Evolutionary conservation across 805 yeast species (phyloP), one percentile per base, ranked within the genome.

Genomic region (Wickerhamomyces chambardii): DNA sequence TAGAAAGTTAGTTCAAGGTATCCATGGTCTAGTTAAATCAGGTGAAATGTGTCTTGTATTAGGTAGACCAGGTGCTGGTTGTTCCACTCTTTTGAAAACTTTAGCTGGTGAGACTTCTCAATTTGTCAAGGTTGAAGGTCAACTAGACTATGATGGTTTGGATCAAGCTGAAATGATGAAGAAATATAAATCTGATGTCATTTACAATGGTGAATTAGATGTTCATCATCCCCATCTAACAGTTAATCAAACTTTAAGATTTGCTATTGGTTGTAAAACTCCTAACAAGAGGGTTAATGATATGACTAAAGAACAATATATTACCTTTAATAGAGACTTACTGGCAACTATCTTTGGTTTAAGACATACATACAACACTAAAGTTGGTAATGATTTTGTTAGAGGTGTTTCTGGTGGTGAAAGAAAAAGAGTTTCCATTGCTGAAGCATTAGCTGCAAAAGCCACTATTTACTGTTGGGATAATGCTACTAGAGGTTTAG

Each of bases 391-490:
- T 48, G 81, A 75, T 41, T 63, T 69, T 29, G 68, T 79, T 22
- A 68, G 84, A 53, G 84, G 86, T 61, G 84, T 80, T 29, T 78
- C 90, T 34, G 90, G 94, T 50, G 92, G 94, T 66, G 92, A 84
- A 60, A 65, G 94, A 45, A 82, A 83, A 58, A 73, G 94, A 63
- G 90, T 84, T 3, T 79, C 90, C 10, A 77, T 84, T 47, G 85
- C 87, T 10, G 95, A 84, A 58, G 83, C 83, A 2, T 61, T 80
- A 31, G 70, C 81, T 32, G 66, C 78, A 33, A 74, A 78, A 21
- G 80, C 85, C 22, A 61, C 72, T 33, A 63, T 80, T 34, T 78
- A 71, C 43, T 75, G 83, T 56, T 79, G 84, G 75, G 89, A 84
- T 63, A 84, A 84, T 50, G 81, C 90, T 6, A 84, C 95, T 6